Conservation (phyloP, 768 basidiomycete genomes). For the Mycena maculata region DNA sequence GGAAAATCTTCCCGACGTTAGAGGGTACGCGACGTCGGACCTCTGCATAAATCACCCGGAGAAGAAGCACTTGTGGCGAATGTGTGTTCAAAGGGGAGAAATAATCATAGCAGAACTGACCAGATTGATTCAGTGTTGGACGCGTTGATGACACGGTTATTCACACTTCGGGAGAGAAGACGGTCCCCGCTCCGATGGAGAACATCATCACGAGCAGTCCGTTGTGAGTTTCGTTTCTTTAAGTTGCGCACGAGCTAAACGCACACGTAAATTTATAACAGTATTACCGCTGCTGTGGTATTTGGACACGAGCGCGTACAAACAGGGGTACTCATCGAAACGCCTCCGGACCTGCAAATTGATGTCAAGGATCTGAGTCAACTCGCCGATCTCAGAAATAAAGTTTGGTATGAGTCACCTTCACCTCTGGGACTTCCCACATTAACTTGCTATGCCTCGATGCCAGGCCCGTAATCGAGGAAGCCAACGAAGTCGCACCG, state of each 20-base stretch:
- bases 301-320: conserved; percentile 47
- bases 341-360: conserved; percentile 22
- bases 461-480: conserved; percentile 43
- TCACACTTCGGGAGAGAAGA: conserved; percentile 46
- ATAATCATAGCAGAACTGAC: background rate
- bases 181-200: conserved; percentile 47
- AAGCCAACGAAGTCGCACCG: conserved; percentile 47
- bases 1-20: conserved; percentile 46
- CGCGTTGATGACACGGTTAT: conserved; percentile 48
- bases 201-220: conserved; percentile 37
- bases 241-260: no score
- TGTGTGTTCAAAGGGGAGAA: conserved; percentile 46
- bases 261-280: background rate
- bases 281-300: conserved; percentile 42
- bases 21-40: conserved; percentile 59
- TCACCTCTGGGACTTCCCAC: background rate
- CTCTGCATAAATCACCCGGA: conserved; percentile 57
- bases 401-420: conserved; percentile 41
- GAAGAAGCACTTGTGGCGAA: conserved; percentile 54
- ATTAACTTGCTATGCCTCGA: no score
- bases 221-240: conserved; percentile 37
- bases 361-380: conserved; percentile 39
- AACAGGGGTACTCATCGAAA: conserved; percentile 48
- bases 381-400: conserved; percentile 44
- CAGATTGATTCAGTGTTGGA: conserved; percentile 45